These are phyloP conservation scores for Aspergillus sp. DNA, from an alignment of 2,329 filamentous ascomycete species.

Conservation along the genomic window DNA sequence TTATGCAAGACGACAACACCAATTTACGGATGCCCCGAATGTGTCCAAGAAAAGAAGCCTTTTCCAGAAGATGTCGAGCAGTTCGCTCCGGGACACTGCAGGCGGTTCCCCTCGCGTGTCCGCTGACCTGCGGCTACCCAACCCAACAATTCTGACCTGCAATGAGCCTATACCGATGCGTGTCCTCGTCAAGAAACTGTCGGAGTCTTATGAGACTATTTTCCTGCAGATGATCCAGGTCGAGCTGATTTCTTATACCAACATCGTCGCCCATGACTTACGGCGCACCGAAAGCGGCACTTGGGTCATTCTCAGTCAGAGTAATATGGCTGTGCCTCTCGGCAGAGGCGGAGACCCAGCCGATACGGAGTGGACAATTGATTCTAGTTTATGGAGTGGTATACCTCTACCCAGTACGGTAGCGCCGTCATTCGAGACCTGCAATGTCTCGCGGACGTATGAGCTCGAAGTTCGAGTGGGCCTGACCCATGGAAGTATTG, in stretches of 20 bases:
- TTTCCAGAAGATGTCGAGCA: constrained; percentile 52
- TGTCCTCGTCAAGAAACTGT: constrained; percentile 75
- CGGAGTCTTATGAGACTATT: constrained; percentile 67
- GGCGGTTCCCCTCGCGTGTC: constrained; percentile 60
- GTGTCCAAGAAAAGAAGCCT: constrained; percentile 58
- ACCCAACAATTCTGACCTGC: constrained; percentile 85
- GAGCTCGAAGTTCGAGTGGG: constrained; percentile 81
- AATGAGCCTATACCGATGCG: constrained; percentile 81
- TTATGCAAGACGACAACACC: constrained; percentile 74
- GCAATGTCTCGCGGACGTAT: constrained; percentile 81
- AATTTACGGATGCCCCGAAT: constrained; percentile 50
- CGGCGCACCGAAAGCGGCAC: constrained; percentile 67
- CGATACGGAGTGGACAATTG: constrained; percentile 69
- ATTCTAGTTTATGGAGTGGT: constrained; percentile 70
- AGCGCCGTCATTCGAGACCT: constrained; percentile 82
- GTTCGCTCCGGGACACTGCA: constrained; percentile 31
- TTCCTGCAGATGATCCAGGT: constrained; percentile 80
- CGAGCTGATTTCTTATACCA: constrained; percentile 76
- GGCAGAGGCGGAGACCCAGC: constrained; percentile 59
- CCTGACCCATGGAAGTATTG: constrained; percentile 68
- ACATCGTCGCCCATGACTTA: constrained; percentile 76
- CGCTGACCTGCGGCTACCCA: constrained; percentile 81
- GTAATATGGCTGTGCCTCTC: constrained; percentile 71
- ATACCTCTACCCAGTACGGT: constrained; percentile 79
- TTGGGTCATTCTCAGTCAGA: constrained; percentile 73